Evolutionary conservation across 805 yeast species (phyloP).

Genomic region (Wickerhamomyces bisporus): DNA sequence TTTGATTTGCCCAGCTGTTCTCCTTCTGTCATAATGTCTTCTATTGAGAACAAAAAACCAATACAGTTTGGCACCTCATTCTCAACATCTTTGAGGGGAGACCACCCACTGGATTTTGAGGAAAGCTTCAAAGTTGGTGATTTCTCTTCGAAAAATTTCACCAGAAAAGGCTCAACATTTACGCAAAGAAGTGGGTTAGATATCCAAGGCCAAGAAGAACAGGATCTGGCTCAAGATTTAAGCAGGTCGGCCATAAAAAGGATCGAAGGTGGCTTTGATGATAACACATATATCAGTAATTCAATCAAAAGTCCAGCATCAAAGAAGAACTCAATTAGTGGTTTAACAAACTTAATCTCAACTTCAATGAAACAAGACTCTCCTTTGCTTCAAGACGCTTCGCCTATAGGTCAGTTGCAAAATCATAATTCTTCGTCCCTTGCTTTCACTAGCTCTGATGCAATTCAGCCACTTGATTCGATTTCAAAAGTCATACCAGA

Average conservation of each 20-base stretch:
- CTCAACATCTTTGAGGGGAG: background rate
- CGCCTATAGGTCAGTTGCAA: background rate
- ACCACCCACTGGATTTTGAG: constrained; percentile 7
- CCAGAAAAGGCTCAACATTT: constrained; percentile 14
- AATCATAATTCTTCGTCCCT: background rate
- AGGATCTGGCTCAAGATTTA: background rate
- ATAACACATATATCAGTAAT: constrained; percentile 1
- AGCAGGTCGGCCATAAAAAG: constrained; percentile 12
- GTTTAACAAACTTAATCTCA: constrained; percentile 2
- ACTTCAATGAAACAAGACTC: constrained; percentile 1
- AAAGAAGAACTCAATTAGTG: constrained; percentile 1
- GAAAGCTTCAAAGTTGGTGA: constrained; percentile 24
- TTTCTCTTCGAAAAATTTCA: constrained; percentile 24
- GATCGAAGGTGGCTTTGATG: constrained; percentile 25
- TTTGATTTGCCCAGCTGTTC: too few relatives aligned
- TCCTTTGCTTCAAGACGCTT: background rate
- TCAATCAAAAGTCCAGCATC: background rate
- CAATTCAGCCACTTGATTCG: too few relatives aligned
- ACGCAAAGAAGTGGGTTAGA: constrained; percentile 4
- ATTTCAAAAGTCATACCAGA: too few relatives aligned
- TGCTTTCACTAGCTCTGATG: too few relatives aligned
- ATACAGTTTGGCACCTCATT: background rate
- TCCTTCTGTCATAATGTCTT: background rate
- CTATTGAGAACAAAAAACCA: background rate
- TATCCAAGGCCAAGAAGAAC: constrained; percentile 4